phyloP scores from a whole-genome alignment of 1,284 basidiomycete species.

The Malassezia nana region DNA sequence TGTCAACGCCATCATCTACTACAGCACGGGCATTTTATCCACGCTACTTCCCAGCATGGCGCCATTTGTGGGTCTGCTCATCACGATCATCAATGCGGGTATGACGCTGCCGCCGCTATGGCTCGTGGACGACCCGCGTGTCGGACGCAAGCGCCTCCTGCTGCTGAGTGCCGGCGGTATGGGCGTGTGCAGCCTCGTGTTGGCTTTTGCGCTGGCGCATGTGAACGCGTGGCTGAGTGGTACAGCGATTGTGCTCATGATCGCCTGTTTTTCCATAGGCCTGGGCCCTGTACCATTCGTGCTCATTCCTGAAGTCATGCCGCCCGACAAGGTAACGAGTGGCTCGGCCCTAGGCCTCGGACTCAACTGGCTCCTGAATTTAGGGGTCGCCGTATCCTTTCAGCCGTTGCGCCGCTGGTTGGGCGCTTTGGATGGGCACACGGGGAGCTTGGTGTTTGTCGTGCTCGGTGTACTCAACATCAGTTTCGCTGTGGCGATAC shows the following conservation, averaged over 20 bases:
- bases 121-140: constrained; percentile 58
- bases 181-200: constrained; percentile 58
- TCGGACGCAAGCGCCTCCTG: constrained; percentile 50
- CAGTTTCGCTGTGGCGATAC: constrained; percentile 22
- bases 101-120: constrained; percentile 74
- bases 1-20: constrained; percentile 43
- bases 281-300: constrained; percentile 86
- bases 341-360: constrained; percentile 72
- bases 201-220: constrained; percentile 52
- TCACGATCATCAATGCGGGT: constrained; percentile 56
- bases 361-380: constrained; percentile 77
- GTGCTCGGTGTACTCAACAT: constrained; percentile 28
- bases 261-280: constrained; percentile 79
- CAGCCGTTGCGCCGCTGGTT: constrained; percentile 68
- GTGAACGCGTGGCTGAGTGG: constrained; percentile 54
- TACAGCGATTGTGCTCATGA: constrained; percentile 67
- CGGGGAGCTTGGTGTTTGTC: constrained; percentile 35
- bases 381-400: constrained; percentile 69
- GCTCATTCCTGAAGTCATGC: constrained; percentile 82
- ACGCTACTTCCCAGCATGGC: constrained; percentile 28
- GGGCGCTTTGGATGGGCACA: constrained; percentile 36
- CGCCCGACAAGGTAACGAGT: constrained; percentile 67
- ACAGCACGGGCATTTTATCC: constrained; percentile 39
- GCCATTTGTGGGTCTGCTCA: constrained; percentile 31
- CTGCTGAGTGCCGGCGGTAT: constrained; percentile 55